phyloP scores from a whole-genome alignment of 345 rosid species.

The Arabidopsis suecica region DNA sequence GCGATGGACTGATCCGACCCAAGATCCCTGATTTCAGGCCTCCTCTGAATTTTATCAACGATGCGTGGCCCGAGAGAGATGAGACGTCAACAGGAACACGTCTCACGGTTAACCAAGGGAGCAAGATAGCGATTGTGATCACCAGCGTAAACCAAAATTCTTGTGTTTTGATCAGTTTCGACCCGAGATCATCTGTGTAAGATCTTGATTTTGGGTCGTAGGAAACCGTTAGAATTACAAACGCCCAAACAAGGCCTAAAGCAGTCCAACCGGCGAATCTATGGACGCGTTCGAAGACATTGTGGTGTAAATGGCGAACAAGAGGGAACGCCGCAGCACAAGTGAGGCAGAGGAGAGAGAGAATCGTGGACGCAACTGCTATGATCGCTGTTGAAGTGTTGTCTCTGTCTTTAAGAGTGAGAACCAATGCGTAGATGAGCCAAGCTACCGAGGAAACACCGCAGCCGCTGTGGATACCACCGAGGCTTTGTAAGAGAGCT shows the following conservation, averaged over 20 bases:
- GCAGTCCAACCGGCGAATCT: constrained; percentile 79
- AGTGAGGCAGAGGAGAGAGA: constrained; percentile 64
- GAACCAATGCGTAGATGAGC: constrained; percentile 67
- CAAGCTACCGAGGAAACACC: constrained; percentile 76
- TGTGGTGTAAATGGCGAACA: constrained; percentile 85
- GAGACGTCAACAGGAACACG: constrained; percentile 61
- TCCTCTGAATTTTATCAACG: constrained; percentile 70
- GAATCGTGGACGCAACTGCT: constrained; percentile 60
- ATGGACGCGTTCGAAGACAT: constrained; percentile 72
- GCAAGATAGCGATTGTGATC: constrained; percentile 59
- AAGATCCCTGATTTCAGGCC: constrained; percentile 76
- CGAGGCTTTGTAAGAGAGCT: constrained; percentile 74
- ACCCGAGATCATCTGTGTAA: constrained; percentile 53
- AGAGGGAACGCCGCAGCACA: constrained; percentile 74
- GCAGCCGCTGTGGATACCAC: constrained; percentile 82
- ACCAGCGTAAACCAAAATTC: constrained; percentile 82
- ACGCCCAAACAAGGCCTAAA: constrained; percentile 74
- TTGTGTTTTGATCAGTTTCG: constrained; percentile 54
- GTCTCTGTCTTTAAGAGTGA: constrained; percentile 59
- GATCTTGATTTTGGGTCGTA: constrained; percentile 66
- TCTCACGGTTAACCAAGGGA: constrained; percentile 81
- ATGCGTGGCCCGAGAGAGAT: constrained; percentile 76
- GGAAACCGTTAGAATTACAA: constrained; percentile 58
- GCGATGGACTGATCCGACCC: constrained; percentile 93
- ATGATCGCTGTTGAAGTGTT: constrained; percentile 65